These are phyloP conservation scores for Collariella sp. DNA, from an alignment of 495 filamentous ascomycete genomes.

Conservation along the genomic window DNA sequence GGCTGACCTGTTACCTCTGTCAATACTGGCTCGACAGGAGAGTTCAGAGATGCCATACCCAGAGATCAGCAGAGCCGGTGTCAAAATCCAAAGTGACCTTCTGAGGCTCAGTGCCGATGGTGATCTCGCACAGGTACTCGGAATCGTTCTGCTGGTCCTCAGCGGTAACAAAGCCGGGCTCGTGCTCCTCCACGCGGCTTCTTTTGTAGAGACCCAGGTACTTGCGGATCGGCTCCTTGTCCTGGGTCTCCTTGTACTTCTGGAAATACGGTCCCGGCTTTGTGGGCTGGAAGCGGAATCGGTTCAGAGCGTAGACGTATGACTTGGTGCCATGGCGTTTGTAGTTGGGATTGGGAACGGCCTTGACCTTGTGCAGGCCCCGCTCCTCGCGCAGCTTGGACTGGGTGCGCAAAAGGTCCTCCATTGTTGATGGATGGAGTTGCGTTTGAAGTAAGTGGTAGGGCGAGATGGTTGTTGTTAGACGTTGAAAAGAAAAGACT, in stretches of 20 bases:
- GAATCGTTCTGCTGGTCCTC: slow-evolving; percentile 68
- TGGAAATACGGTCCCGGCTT: slow-evolving; percentile 58
- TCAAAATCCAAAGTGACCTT: slow-evolving; percentile 63
- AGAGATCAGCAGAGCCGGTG: slow-evolving; percentile 69
- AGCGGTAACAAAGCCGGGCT: slow-evolving; percentile 51
- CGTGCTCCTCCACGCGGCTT: slow-evolving; percentile 9
- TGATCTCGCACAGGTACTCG: slow-evolving; percentile 57
- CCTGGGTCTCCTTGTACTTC: slow-evolving; percentile 29
- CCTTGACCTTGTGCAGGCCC: slow-evolving; percentile 43
- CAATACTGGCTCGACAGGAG: neutral
- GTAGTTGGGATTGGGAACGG: slow-evolving; percentile 53
- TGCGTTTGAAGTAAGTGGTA: neutral
- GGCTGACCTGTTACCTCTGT: slow-evolving; percentile 14
- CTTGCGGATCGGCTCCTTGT: slow-evolving; percentile 30
- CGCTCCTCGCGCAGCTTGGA: slow-evolving; percentile 26
- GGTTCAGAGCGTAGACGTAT: slow-evolving; percentile 60
- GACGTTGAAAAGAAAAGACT: no score
- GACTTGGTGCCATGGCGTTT: slow-evolving; percentile 60
- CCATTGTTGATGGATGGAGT: slow-evolving; percentile 15
- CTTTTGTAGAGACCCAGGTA: slow-evolving; percentile 47
- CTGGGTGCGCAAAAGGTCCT: slow-evolving; percentile 27
- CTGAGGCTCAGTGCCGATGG: slow-evolving; percentile 62
- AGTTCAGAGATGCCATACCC: slow-evolving; percentile 43
- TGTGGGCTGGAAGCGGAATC: slow-evolving; percentile 63
- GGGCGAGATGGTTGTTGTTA: no score